Conservation (phyloP, 768 basidiomycete genomes). For the Tricholoma bakamatsutake region DNA sequence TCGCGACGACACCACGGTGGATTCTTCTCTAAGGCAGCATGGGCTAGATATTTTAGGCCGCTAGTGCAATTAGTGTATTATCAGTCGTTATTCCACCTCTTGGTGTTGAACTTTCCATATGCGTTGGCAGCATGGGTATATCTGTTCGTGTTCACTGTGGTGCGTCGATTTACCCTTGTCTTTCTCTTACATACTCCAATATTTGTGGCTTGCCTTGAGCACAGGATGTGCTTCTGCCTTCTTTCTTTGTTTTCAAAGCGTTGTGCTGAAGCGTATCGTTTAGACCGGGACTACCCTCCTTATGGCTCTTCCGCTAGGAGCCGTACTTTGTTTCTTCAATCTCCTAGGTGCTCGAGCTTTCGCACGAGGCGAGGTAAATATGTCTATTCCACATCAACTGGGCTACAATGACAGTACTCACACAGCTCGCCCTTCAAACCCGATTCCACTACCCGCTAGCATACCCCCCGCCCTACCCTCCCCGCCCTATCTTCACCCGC, state of each 20-base stretch:
- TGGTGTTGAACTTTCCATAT: constrained; percentile 73
- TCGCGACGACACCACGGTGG: constrained; percentile 10
- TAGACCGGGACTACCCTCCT: constrained; percentile 77
- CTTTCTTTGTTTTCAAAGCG: neutral
- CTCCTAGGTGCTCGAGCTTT: constrained; percentile 69
- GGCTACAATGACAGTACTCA: neutral
- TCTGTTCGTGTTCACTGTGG: constrained; percentile 76
- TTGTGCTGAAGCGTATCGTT: neutral
- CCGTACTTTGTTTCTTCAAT: constrained; percentile 71
- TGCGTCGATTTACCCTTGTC: constrained; percentile 30
- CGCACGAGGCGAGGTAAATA: constrained; percentile 60
- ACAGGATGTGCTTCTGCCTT: neutral
- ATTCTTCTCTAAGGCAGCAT: constrained; percentile 31
- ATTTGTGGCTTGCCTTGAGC: neutral
- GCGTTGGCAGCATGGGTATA: constrained; percentile 75
- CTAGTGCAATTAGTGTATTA: constrained; percentile 54
- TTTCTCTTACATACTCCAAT: neutral
- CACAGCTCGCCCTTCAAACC: constrained; percentile 59
- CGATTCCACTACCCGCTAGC: constrained; percentile 65
- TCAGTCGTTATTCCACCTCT: constrained; percentile 58
- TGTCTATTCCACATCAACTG: neutral
- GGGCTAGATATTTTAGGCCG: constrained; percentile 62
- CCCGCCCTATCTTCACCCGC: constrained; percentile 71
- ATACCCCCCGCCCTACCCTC: constrained; percentile 59
- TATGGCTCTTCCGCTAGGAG: constrained; percentile 74